Base-by-base conservation (phyloP, 2,329 filamentous ascomycete species). In the Fusarium agapanthi region DNA sequence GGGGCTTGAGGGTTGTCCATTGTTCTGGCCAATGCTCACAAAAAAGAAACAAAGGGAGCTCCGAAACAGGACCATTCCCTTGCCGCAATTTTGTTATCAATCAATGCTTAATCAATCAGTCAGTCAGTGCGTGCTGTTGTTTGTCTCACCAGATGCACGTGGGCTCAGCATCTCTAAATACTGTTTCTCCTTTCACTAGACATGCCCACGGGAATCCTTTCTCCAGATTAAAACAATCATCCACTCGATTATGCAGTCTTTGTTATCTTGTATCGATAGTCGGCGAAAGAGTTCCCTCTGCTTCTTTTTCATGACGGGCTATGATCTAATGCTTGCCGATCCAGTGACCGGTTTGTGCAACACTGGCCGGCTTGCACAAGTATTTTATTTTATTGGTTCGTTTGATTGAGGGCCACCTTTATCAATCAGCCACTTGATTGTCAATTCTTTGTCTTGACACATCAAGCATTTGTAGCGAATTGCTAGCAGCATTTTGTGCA, bases 301-400 rank as follows among this genome's bases (percentile, higher is more conserved):
- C 18, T 69, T 72, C 69, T 51, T 20, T 70, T 67, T 56, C 41
- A 73, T 73, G 70, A 67, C 70, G 61, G 70, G 18, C 20, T 61
- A 73, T 73, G 70, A 73, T 70, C 70, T 73, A 73, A 71, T 73
- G 48, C 32, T 54, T 71, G 66, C 70, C 70, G 70, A 73, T 73
- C 70, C 70, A 73, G 70, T 73, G 70, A 73, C 70, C 61, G 70
- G 70, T 40, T 66, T 68, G 67, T 71, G 63, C 54, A 71, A 60
- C 62, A 12, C 35, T 45, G 34, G 5, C 57, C 26, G 32, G 41
- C 40, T 61, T 61, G 53, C 44, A 65, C 38, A 55, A 40, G 12
- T n/a, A 7, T 14, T 9, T 28, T 32, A 7, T 45, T 15, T 67
- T 37, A 73, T 73, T 73, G 70, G 70, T 9, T 43, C n/a, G 26